phyloP scores from a whole-genome alignment of 177 flowering plant genomes.

The Vitis hybrid region DNA sequence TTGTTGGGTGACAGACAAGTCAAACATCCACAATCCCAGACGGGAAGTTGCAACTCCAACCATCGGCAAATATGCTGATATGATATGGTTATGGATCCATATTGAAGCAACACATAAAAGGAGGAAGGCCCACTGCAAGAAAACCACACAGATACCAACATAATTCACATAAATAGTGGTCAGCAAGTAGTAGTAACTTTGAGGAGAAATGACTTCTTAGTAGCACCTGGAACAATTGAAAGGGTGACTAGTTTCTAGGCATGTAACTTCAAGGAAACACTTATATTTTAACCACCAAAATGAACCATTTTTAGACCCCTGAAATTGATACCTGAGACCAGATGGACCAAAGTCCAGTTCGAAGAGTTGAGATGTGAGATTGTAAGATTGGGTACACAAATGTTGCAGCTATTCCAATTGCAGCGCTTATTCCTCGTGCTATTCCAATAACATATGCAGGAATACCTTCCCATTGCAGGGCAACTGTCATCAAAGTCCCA shows the following conservation, averaged over 20 bases:
- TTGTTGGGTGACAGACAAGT: conserved; percentile 82
- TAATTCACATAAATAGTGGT: not conserved
- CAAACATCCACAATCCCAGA: conserved; percentile 94
- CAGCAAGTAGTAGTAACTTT: not conserved
- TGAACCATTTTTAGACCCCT: not conserved
- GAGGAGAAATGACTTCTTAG: not conserved
- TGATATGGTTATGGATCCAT: conserved; percentile 36
- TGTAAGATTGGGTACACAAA: conserved; percentile 68
- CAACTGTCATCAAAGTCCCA: conserved; percentile 89
- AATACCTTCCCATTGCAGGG: conserved; percentile 81
- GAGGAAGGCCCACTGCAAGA: conserved; percentile 72
- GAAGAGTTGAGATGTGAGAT: conserved; percentile 56
- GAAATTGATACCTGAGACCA: conserved; percentile 76
- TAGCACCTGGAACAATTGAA: not conserved
- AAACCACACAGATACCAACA: not conserved
- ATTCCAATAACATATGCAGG: conserved; percentile 78
- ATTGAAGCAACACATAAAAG: conserved; percentile 71
- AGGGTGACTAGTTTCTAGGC: no score
- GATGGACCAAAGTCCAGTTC: conserved; percentile 90
- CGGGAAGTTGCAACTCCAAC: conserved; percentile 79
- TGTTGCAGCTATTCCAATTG: conserved; percentile 74
- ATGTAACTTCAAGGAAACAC: no score
- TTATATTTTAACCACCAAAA: no score
- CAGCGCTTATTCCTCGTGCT: conserved; percentile 78
- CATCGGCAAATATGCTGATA: conserved; percentile 79